Base-by-base conservation (phyloP, 768 basidiomycete species). In the Panus rudis region DNA sequence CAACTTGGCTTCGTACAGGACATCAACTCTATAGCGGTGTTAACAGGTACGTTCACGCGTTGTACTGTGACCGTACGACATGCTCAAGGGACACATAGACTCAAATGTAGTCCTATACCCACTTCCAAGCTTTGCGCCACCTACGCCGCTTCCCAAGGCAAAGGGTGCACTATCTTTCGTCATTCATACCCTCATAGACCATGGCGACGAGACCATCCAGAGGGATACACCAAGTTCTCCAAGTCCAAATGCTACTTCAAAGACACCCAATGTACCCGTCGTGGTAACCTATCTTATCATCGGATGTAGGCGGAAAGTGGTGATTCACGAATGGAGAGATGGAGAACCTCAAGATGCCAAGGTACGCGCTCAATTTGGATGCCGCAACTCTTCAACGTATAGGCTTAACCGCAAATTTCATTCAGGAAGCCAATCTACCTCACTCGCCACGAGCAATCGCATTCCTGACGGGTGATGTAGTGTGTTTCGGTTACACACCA, bases 401-500 rank as follows among this genome's bases (percentile, higher is more conserved):
- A 26, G 14, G 11, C 25, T 24, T 40, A 13, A 23, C 24, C 14
- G 4, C 37, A 20, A 37, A 12, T 33, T 17, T 24, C 46, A 46
- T 43, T 43, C 46, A 93, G 87, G 94, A 98, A 74, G 67, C 80
- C 3, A 54, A 70, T 0, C 69, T 97, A 3, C 87, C 93, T 11
- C 94, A 98, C 59, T 92, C 92, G 7, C 83, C 96, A n/a, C 78
- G 96, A 30, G 71, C 75, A 0, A 81, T 96, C 39, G 69, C 81
- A 2, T 93, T 97, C 58, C 62, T 90, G 39, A 68, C 78, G 47
- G 54, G 73, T 4, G 70, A 79, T 20, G 69, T 68, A 1, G 69
- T 76, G 7, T 84, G 84, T 51, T 79, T 92, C 49, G 88, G 84
- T 0, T 92, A 92, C 60, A 78, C 86, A n/a, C 71, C 78, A 0